Evolutionary conservation across 345 rosid species (phyloP), one percentile per base, ranked within the genome.

Genomic region (Melastoma malabathricum): DNA sequence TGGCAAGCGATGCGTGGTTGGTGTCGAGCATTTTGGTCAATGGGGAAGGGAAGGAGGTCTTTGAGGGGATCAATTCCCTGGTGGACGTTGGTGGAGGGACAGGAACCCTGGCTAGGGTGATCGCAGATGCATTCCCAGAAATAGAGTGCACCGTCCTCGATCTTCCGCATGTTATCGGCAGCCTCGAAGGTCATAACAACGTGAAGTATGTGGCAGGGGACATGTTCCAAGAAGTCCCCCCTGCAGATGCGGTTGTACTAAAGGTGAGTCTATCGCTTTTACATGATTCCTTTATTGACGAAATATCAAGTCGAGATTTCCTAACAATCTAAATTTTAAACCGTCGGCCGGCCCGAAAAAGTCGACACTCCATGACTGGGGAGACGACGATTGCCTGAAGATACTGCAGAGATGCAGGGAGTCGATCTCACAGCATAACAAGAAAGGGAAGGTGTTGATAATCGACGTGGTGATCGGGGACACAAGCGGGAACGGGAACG

Each of bases 11-110:
- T 46, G 19, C 64, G 9, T 20, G 9, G 0, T 4, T 77, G 6
- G 52, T 58, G 19, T 39, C 23, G 1, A 15, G 34, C 10, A 46
- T 50, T 3, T 8, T 71, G 48, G 23, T 43, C 1, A 55, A 48
- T 2, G 38, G 22, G n/a, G 61, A 58, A n/a, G 34, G 50, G 22
- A 29, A 4, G 6, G 58, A 44, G 1, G 25, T 52, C 13, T 71
- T 71, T 44, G 63, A 56, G 10, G 72, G 70, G 49, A n/a, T 64
- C 59, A 18, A 12, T 0, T 64, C 72, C 0, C n/a, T 74, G 22
- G 62, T 67, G 10, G 75, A 74, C 50, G 68, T 67, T 13, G 72
- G 72, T 0, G 79, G 70, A 1, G 70, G 72, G 18, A 60, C 65
- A 0, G 79, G 75, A 19, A 61, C 22, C 3, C 8, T 54, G 50